These are phyloP conservation scores for Diaporthe humulicola DNA, from an alignment of 2,329 filamentous ascomycete genomes.

Conservation along the genomic window DNA sequence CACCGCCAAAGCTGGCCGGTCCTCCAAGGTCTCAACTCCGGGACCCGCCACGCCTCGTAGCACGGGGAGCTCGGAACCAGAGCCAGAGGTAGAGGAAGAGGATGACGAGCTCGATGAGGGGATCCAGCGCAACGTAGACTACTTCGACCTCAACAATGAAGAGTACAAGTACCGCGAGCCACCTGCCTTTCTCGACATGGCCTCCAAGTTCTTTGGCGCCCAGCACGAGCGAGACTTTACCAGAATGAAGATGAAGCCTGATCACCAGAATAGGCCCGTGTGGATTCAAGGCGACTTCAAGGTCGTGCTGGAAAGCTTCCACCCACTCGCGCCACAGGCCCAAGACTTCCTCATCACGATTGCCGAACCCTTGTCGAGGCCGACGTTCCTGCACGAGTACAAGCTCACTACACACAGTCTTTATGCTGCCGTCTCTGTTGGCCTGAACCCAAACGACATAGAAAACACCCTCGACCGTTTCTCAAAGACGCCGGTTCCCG, in stretches of 20 bases:
- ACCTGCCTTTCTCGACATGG: constrained; percentile 45
- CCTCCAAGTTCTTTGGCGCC: constrained; percentile 49
- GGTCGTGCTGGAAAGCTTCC: constrained; percentile 94
- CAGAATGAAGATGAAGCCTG: constrained; percentile 84
- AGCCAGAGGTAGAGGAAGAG: constrained; percentile 56
- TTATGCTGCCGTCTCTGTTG: constrained; percentile 93
- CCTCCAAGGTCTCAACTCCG: constrained; percentile 71
- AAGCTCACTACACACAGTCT: constrained; percentile 89
- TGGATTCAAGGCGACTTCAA: constrained; percentile 82
- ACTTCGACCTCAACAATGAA: constrained; percentile 68
- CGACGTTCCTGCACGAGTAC: constrained; percentile 92
- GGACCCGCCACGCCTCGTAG: constrained; percentile 72
- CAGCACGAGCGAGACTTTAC: constrained; percentile 81
- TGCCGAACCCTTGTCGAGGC: constrained; percentile 88
- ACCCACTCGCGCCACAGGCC: constrained; percentile 84
- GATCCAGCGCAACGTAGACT: constrained; percentile 70
- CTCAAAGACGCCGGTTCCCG: constrained; percentile 86
- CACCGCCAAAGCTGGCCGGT: constrained; percentile 67
- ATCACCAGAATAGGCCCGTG: constrained; percentile 89
- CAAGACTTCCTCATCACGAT: constrained; percentile 96
- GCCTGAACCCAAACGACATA: constrained; percentile 86
- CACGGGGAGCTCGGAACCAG: constrained; percentile 46
- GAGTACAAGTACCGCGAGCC: constrained; percentile 47
- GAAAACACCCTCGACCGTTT: constrained; percentile 87
- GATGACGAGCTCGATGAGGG: constrained; percentile 67